These are phyloP conservation scores for maize (Zea mays) DNA, from an alignment of 176 grass and related monocot species.

Conservation along the genomic window DNA sequence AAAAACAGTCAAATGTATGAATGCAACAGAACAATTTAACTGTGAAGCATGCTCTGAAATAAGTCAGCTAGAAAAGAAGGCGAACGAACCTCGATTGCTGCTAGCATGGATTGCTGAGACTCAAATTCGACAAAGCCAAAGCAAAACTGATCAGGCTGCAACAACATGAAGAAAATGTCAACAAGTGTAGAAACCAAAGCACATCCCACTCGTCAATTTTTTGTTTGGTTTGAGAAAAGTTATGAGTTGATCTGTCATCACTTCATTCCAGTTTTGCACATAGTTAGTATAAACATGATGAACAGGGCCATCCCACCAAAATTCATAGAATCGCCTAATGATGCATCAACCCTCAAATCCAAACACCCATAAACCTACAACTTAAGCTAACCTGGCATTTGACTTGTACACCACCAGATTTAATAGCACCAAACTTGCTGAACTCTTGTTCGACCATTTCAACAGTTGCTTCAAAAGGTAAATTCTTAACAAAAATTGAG, in stretches of 20 bases:
- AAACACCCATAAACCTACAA: slow-evolving; percentile 3
- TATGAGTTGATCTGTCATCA: background rate
- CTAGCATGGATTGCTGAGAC: slow-evolving; percentile 60
- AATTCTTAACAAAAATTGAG: slow-evolving; percentile 80
- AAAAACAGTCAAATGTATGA: slow-evolving; percentile 7
- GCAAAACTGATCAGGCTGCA: slow-evolving; percentile 60
- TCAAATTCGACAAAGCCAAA: slow-evolving; percentile 91
- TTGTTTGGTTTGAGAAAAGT: background rate
- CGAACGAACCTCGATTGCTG: slow-evolving; percentile 68
- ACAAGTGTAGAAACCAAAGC: background rate
- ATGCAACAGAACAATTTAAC: slow-evolving; percentile 1
- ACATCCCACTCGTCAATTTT: background rate
- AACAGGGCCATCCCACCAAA: background rate
- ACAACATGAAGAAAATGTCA: slow-evolving; percentile 33
- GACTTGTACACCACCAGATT: slow-evolving; percentile 82
- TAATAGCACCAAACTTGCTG: slow-evolving; percentile 78
- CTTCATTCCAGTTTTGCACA: background rate
- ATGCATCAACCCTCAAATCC: background rate
- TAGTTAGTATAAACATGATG: background rate
- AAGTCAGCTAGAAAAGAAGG: background rate
- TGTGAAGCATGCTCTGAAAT: background rate
- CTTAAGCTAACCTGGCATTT: slow-evolving; percentile 57
- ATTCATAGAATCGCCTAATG: background rate
- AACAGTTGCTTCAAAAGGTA: slow-evolving; percentile 60
- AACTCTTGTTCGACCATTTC: slow-evolving; percentile 68